Conservation (phyloP, 305 asterid genomes). For the Lippia alba region DNA sequence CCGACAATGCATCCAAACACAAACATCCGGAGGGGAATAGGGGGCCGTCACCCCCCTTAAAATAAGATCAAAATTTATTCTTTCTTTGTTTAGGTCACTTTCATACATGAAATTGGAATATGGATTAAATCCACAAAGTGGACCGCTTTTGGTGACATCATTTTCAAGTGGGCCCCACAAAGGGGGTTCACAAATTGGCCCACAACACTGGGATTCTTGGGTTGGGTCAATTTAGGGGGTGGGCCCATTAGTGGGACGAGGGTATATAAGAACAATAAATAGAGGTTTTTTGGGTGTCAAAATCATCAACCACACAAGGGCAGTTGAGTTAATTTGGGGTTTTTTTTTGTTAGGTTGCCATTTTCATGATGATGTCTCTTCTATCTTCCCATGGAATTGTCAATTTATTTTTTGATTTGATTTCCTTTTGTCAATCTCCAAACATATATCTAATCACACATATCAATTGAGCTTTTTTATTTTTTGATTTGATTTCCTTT, state of each 20-base stretch:
- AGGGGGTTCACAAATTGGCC: conserved; percentile 40
- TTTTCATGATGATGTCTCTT: conserved; percentile 40
- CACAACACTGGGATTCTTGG: conserved; percentile 45
- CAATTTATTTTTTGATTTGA: conserved; percentile 31
- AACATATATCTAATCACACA: conserved; percentile 23
- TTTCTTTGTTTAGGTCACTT: conserved; percentile 40
- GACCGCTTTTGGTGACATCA: conserved; percentile 48
- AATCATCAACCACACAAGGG: conserved; percentile 32
- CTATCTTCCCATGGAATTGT: conserved; percentile 36
- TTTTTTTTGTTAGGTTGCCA: conserved; percentile 44
- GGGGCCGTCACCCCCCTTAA: conserved; percentile 23
- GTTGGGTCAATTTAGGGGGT: conserved; percentile 39
- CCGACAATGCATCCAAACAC: conserved; percentile 29
- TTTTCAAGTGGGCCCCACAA: conserved; percentile 44
- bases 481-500: background rate
- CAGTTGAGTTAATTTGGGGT: conserved; percentile 31
- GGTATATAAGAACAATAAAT: background rate
- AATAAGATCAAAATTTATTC: conserved; percentile 38
- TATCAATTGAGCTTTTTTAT: background rate
- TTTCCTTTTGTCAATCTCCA: conserved; percentile 26
- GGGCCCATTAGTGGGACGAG: conserved; percentile 37
- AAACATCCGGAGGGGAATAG: conserved; percentile 15
- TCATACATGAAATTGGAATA: conserved; percentile 35
- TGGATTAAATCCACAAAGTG: conserved; percentile 47
- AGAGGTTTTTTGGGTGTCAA: conserved; percentile 36